Evolutionary conservation across 2,329 filamentous ascomycete genomes (phyloP), one percentile per base, ranked within the genome.

Genomic region (Aspergillus hortae): DNA sequence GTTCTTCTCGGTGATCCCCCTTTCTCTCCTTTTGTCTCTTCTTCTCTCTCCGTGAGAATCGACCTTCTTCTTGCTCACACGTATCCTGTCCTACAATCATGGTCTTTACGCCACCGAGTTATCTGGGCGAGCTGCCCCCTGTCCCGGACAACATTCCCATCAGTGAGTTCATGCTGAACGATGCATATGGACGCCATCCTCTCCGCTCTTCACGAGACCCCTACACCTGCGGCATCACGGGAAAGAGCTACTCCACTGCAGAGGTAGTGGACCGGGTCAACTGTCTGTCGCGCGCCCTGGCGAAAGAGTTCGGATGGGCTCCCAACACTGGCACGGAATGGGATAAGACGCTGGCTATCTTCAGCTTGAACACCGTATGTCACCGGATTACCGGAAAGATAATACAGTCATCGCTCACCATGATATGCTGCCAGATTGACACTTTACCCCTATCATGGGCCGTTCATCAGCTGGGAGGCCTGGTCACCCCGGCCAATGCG

Each of bases 331-430:
- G 87, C 11, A 82, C 83, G 0, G 88, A 92, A 67, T 94, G 87
- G 86, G 89, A 94, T 63, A 90, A 91, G 68, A 87, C 92, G 21
- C 76, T 90, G 44, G 86, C 79, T 4, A 75, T 92, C 25, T 95
- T 89, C 72, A 86, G 86, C n/a, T 71, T 91, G 53, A 95, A 95
- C 67, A 90, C 89, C 27, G 87, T 90, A 71, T 32, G 54, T 42
- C 40, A 42, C 6, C 40, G 7, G 7, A 23, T 21, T 23, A 17
- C 15, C 32, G 14, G 9, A 6, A 15, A 3, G 4, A 38, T 38
- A 27, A 30, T n/a, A 36, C 17, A 17, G 19, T n/a, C 17, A n/a
- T 41, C 11, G 32, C 44, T 42, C 2, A 46, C 41, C 2, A 25
- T 15, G 3, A 23, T 3, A 6, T n/a, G 3, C 12, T 23, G 6